phyloP scores from a whole-genome alignment of 768 basidiomycete genomes.

The Mycena galericulata region DNA sequence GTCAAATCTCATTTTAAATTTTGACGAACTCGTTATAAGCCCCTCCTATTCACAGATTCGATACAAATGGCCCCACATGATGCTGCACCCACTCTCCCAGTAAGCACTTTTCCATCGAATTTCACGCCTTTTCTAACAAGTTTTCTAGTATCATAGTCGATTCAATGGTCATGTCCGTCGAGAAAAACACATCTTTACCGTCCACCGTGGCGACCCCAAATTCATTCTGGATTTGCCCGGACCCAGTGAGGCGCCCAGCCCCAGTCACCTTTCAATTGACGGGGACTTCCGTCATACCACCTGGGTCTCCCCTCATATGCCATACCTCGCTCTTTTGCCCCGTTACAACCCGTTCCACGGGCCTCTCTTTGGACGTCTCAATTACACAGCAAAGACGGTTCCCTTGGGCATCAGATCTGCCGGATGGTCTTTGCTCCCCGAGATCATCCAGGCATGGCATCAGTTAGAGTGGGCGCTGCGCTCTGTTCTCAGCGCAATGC shows the following conservation, averaged over 20 bases:
- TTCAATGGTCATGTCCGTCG: conserved; percentile 10
- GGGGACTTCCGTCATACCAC: conserved; percentile 2
- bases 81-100: too few species aligned
- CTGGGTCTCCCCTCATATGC: neutral
- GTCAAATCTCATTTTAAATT: too few species aligned
- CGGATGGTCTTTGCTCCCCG: neutral
- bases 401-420: neutral
- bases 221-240: neutral
- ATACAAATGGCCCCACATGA: too few species aligned
- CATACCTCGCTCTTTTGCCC: neutral
- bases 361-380: neutral
- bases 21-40: too few species aligned
- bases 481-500: neutral
- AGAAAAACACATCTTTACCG: neutral
- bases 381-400: neutral
- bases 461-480: conserved; percentile 1
- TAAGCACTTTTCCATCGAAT: too few species aligned
- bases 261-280: conserved; percentile 5
- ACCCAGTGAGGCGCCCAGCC: neutral
- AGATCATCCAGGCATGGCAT: neutral
- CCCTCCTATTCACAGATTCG: too few species aligned
- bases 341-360: conserved; percentile 3
- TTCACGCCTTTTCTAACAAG: too few species aligned
- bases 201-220: neutral
- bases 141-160: too few species aligned